phyloP scores from a whole-genome alignment of 2,329 filamentous ascomycete genomes.

The Geoglossum cookeanum region DNA sequence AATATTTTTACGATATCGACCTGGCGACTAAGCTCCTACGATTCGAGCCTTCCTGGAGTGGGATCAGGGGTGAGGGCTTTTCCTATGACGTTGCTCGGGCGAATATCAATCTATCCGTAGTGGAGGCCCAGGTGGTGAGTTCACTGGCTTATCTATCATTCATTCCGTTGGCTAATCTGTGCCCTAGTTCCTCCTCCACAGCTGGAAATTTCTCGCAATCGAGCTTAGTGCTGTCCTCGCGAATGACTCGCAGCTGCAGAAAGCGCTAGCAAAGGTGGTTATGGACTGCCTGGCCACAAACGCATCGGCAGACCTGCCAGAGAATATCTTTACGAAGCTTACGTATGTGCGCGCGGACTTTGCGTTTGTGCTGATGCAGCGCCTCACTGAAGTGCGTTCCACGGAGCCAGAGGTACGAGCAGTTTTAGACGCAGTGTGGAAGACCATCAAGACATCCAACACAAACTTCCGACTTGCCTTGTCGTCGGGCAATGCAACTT shows the following conservation, averaged over 20 bases:
- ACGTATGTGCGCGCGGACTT: slow-evolving; percentile 61
- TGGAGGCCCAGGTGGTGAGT: slow-evolving; percentile 74
- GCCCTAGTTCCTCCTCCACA: slow-evolving; percentile 53
- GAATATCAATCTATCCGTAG: slow-evolving; percentile 77
- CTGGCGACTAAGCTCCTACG: slow-evolving; percentile 57
- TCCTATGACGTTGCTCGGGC: slow-evolving; percentile 65
- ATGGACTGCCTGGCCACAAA: slow-evolving; percentile 66
- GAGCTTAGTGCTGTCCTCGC: slow-evolving; percentile 54
- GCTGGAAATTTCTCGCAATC: slow-evolving; percentile 74
- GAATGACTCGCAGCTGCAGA: slow-evolving; percentile 37
- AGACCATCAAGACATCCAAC: slow-evolving; percentile 33
- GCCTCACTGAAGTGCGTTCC: slow-evolving; percentile 41
- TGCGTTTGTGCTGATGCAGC: slow-evolving; percentile 63
- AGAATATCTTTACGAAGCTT: slow-evolving; percentile 64
- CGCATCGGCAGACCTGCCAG: slow-evolving; percentile 48
- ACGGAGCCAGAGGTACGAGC: slow-evolving; percentile 30
- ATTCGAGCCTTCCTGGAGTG: slow-evolving; percentile 62
- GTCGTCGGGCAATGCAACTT: slow-evolving; percentile 37
- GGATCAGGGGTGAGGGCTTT: slow-evolving; percentile 52
- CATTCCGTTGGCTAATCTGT: slow-evolving; percentile 14
- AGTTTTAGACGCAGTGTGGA: slow-evolving; percentile 40
- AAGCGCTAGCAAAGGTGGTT: slow-evolving; percentile 54
- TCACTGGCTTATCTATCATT: slow-evolving; percentile 8
- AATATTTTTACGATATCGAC: slow-evolving; percentile 70
- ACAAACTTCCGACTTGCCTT: slow-evolving; percentile 41